These are phyloP conservation scores for Parachlorella kessleri DNA, from an alignment of 139 green algal genomes.

Conservation along the genomic window DNA sequence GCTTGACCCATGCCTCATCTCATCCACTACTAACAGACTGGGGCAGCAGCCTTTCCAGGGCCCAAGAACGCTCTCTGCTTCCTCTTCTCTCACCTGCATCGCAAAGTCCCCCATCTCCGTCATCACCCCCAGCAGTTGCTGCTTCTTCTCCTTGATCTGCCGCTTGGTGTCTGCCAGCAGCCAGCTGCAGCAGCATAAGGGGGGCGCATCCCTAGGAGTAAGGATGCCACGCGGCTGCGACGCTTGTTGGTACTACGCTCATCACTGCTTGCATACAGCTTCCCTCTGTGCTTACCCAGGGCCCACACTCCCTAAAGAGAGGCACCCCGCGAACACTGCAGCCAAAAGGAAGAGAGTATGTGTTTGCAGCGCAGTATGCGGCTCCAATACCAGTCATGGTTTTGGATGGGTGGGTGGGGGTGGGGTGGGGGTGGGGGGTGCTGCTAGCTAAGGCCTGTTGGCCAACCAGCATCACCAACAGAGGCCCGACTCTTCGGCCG, in stretches of 20 bases:
- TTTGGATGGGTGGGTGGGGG: too few species aligned
- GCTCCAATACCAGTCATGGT: too few species aligned
- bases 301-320: background rate
- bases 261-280: background rate
- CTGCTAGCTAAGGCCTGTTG: too few species aligned
- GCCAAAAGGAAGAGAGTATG: background rate
- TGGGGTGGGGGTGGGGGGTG: too few species aligned
- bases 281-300: background rate
- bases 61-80: too few species aligned
- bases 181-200: constrained; percentile 12
- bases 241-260: background rate
- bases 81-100: background rate
- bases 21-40: too few species aligned
- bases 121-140: constrained; percentile 47
- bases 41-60: too few species aligned
- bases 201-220: background rate
- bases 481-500: too few species aligned
- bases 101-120: background rate
- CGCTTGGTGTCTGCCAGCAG: constrained; percentile 33
- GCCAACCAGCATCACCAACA: too few species aligned
- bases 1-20: too few species aligned
- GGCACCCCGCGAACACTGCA: too few species aligned
- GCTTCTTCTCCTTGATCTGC: constrained; percentile 55
- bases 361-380: background rate
- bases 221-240: background rate